phyloP scores from a whole-genome alignment of 23 red algal species.

The Cyanidioschyzon merolae region DNA sequence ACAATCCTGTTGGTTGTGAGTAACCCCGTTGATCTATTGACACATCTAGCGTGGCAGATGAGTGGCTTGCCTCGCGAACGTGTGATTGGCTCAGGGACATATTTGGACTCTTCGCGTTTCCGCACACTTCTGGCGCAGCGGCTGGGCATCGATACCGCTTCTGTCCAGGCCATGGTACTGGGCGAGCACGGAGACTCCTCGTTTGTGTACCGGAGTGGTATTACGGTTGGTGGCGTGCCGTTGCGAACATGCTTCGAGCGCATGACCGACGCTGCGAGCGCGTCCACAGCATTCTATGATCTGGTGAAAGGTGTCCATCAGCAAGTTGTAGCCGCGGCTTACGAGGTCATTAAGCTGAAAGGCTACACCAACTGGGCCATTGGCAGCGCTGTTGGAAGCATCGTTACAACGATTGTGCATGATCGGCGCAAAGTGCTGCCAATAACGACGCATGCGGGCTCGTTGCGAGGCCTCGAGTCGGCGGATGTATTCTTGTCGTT shows the following conservation, averaged over 20 bases:
- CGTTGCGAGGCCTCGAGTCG: constrained; percentile 3
- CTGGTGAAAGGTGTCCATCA: not conserved
- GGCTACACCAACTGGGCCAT: constrained; percentile 40
- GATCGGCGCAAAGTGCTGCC: constrained; percentile 21
- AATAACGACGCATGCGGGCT: constrained; percentile 14
- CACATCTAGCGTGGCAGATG: constrained; percentile 28
- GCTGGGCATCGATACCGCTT: constrained; percentile 21
- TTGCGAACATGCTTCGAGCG: constrained; percentile 14
- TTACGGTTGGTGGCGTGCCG: constrained; percentile 27
- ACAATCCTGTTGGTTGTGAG: constrained; percentile 37
- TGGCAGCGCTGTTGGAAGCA: constrained; percentile 29
- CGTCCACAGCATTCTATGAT: not conserved
- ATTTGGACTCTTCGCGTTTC: constrained; percentile 40
- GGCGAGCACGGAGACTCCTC: constrained; percentile 52
- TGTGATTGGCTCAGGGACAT: constrained; percentile 43
- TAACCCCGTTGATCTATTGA: constrained; percentile 40
- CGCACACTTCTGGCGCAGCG: constrained; percentile 11
- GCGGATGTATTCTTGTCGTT: constrained; percentile 39
- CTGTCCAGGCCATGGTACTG: constrained; percentile 34
- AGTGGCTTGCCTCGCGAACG: constrained; percentile 27
- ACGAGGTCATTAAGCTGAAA: constrained; percentile 31
- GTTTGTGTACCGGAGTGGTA: constrained; percentile 28
- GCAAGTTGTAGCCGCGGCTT: constrained; percentile 22
- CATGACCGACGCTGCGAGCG: not conserved
- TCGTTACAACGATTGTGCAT: constrained; percentile 23